These are phyloP conservation scores for Bolboschoenus planiculmis DNA, from an alignment of 176 grass and related monocot genomes.

Conservation along the genomic window DNA sequence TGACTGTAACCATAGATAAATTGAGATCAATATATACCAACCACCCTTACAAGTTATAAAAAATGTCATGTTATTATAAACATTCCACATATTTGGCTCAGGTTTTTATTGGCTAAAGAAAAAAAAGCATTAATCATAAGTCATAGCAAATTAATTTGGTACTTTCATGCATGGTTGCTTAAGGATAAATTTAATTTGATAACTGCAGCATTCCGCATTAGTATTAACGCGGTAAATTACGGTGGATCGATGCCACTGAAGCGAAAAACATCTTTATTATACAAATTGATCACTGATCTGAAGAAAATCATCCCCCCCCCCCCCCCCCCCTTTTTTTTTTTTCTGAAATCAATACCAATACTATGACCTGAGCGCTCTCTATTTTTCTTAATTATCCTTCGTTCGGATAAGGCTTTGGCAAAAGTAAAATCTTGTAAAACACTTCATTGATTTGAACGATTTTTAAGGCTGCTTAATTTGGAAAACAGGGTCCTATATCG, in stretches of 20 bases:
- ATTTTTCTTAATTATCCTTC: neutral
- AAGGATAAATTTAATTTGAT: neutral
- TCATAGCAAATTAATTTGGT: too few relatives aligned
- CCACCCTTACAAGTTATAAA: too few relatives aligned
- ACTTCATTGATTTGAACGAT: constrained; percentile 21
- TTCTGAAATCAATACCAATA: neutral
- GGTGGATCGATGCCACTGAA: neutral
- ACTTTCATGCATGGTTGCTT: too few relatives aligned
- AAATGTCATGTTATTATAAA: too few relatives aligned
- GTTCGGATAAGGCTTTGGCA: neutral
- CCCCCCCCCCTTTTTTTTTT: too few relatives aligned
- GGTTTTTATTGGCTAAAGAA: too few relatives aligned
- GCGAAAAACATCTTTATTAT: neutral
- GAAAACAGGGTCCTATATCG: neutral
- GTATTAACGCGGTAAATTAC: neutral
- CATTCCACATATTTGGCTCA: neutral
- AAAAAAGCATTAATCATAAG: neutral
- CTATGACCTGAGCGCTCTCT: neutral
- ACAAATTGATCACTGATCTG: neutral
- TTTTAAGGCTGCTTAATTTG: constrained; percentile 22
- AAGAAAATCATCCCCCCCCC: too few relatives aligned
- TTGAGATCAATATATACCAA: too few relatives aligned
- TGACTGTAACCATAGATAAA: neutral
- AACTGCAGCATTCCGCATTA: neutral
- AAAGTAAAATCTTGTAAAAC: constrained; percentile 20